phyloP scores from a whole-genome alignment of 2,329 filamentous ascomycete species.

The Arthrobotrys iridis region DNA sequence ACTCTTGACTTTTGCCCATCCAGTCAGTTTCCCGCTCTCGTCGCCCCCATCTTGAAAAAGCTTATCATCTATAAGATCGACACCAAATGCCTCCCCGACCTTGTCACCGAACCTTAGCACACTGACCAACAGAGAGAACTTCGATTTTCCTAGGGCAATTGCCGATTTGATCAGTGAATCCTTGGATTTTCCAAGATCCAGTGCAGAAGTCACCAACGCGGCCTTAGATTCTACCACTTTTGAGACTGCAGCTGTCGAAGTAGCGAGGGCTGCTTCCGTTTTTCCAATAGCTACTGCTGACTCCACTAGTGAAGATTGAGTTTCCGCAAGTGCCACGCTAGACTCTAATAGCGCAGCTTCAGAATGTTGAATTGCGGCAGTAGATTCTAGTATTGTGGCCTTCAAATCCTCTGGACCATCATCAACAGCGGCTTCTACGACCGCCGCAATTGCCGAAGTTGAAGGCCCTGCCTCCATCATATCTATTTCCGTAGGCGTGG shows the following conservation, averaged over 20 bases:
- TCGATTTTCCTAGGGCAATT: slow-evolving; percentile 23
- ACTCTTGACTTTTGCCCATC: slow-evolving; percentile 35
- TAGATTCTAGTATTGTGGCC: slow-evolving; percentile 8
- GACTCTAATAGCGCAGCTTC: slow-evolving; percentile 3
- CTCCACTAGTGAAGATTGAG: slow-evolving; percentile 15
- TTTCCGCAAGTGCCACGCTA: slow-evolving; percentile 9
- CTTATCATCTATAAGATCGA: slow-evolving; percentile 25
- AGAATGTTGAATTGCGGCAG: neutral
- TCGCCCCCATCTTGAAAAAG: neutral
- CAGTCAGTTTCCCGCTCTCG: neutral
- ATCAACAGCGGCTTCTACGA: slow-evolving; percentile 2
- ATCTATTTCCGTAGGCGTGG: neutral
- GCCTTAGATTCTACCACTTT: slow-evolving; percentile 22
- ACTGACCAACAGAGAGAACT: slow-evolving; percentile 17
- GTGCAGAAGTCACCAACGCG: neutral
- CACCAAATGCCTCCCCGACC: slow-evolving; percentile 19
- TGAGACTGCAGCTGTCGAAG: neutral
- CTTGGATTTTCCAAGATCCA: slow-evolving; percentile 30
- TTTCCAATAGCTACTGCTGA: slow-evolving; percentile 20
- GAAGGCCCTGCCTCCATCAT: neutral
- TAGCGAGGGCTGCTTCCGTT: neutral
- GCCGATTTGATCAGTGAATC: slow-evolving; percentile 32
- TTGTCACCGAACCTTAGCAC: slow-evolving; percentile 6
- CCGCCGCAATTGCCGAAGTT: neutral
- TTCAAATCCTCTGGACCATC: neutral